A percentile compares a stretch with the other conserved stretches of the same genome.
phyloP scores from a whole-genome alignment of 176 grass and related monocot species.

The Secale cereale region DNA sequence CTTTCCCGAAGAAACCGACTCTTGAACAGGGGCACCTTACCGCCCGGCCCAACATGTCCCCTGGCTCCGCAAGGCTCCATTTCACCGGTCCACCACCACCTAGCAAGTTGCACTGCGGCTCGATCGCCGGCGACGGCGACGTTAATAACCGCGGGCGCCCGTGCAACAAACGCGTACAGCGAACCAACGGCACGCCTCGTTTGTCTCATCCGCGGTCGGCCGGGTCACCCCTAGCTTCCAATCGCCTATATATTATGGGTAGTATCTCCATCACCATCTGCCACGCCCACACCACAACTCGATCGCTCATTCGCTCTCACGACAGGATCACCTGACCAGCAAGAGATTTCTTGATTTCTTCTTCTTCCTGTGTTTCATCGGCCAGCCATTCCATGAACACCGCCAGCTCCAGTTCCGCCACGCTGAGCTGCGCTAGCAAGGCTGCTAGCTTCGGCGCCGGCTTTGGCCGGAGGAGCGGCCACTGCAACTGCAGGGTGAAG shows the following conservation, averaged over 20 bases:
- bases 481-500: background rate
- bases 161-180: background rate
- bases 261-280: background rate
- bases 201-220: background rate
- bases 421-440: background rate
- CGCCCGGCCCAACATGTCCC: background rate
- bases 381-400: constrained; percentile 2
- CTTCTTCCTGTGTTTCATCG: background rate
- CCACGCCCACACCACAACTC: background rate
- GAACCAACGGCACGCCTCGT: background rate
- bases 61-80: background rate
- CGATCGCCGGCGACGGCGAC: background rate
- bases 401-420: background rate
- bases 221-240: background rate
- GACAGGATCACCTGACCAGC: background rate
- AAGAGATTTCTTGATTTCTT: background rate
- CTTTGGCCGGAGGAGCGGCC: background rate
- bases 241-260: background rate
- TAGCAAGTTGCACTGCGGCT: background rate
- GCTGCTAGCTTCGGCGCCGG: background rate
- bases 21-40: background rate
- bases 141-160: background rate
- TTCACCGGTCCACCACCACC: background rate
- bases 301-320: too few species aligned
- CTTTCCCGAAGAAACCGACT: background rate